Evolutionary conservation across 805 yeast genomes (phyloP), one percentile per base, ranked within the genome.

Genomic region (Starmerella gropengiesseri): DNA sequence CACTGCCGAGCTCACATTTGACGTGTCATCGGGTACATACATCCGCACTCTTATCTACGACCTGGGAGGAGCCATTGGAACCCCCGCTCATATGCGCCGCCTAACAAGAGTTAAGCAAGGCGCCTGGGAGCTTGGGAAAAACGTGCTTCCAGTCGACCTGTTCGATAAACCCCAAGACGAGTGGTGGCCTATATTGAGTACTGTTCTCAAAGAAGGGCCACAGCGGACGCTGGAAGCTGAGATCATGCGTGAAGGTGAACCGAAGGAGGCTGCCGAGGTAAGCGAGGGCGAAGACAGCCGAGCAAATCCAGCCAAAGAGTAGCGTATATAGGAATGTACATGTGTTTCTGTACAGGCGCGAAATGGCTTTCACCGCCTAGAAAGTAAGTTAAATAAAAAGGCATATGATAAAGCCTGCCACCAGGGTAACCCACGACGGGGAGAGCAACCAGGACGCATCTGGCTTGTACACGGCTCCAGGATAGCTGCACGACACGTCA

Each of bases 21-120:
- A 74, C 27, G 98, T 89, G 1, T 81, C 95, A 1, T 85, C 96
- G 0, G 99, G 99, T 1, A 91, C 97, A 0, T 91, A 91, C 55
- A 86, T 91, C 37, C 71, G 99, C 51, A 81, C 95, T 2, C 64
- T 91, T 41, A 70, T 91, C 37, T 84, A 94, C 61, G 99, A 91
- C 56, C 68, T 83, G 33, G 97, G 94, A 2, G 73, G 81, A 46
- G 81, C 89, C 0, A 64, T 87, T 57, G 78, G 80, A 14, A 75
- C 87, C 0, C 74, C 83, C 20, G 84, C 94, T 0, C 85, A 85
- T 56, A 87, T 91, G 95, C 94, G 81, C 7, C 77, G 76, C 51
- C 70, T 91, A 44, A 70, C 75, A 8, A 73, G 99, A 56, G 58
- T 65, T 8, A 68, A 72, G 43, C 98, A 93, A 61, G 84, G 84